These are phyloP conservation scores for Xylaria telfairii DNA, from an alignment of 495 filamentous ascomycete genomes.

Conservation along the genomic window DNA sequence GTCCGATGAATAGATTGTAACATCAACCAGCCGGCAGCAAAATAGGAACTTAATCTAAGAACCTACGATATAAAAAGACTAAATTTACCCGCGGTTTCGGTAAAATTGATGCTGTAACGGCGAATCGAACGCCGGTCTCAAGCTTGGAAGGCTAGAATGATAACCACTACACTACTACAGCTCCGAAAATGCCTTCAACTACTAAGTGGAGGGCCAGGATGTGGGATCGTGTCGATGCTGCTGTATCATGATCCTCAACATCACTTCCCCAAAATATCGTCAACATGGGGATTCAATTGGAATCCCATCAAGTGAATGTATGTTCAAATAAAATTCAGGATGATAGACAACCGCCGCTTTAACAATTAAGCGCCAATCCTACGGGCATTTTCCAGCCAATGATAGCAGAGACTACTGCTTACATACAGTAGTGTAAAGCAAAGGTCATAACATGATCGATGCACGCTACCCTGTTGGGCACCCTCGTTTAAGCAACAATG, in stretches of 20 bases:
- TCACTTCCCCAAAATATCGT: no score
- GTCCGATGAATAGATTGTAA: not conserved
- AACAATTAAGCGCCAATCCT: no score
- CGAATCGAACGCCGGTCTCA: constrained; percentile 29
- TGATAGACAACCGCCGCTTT: not conserved
- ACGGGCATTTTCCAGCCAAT: no score
- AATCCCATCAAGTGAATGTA: not conserved
- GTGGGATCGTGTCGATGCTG: no score
- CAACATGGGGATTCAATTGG: no score
- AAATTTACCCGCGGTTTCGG: no score
- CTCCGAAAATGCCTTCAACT: not conserved
- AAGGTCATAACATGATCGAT: not conserved
- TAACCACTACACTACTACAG: constrained; percentile 28
- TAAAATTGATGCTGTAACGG: constrained; percentile 28
- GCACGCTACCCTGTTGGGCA: not conserved
- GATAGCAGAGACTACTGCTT: no score
- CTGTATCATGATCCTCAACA: no score
- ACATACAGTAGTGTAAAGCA: not conserved
- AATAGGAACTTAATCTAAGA: not conserved
- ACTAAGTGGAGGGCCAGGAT: no score
- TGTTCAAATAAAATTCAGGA: not conserved
- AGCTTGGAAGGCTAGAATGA: constrained; percentile 29
- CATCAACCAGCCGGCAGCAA: not conserved
- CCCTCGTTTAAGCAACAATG: not conserved
- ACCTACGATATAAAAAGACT: no score